Percentiles rank a stretch among this genome's conserved stretches.
phyloP scores from a whole-genome alignment of 2,329 filamentous ascomycete genomes.

The Aspergillus pseudoterreus region DNA sequence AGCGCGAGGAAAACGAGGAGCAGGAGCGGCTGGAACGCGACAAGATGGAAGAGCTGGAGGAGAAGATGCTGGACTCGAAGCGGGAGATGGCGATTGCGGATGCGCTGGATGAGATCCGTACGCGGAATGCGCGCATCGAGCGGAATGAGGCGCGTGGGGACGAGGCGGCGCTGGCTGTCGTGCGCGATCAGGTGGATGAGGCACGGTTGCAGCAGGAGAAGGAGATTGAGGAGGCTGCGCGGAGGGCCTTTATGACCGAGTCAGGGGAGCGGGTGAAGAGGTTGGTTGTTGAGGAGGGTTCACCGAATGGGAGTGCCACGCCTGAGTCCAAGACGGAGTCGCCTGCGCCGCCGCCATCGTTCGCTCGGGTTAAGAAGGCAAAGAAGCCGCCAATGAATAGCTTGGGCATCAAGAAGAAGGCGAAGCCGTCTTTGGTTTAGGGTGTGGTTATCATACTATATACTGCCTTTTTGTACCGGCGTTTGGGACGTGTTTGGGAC shows the following conservation, averaged over 20 bases:
- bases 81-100: slow-evolving; percentile 96
- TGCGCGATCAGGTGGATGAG: slow-evolving; percentile 53
- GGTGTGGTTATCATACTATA: neutral
- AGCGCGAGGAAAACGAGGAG: slow-evolving; percentile 66
- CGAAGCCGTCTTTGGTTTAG: slow-evolving; percentile 55
- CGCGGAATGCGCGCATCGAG: slow-evolving; percentile 83
- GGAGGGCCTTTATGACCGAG: slow-evolving; percentile 68
- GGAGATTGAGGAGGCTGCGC: slow-evolving; percentile 80
- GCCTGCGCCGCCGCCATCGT: slow-evolving; percentile 58
- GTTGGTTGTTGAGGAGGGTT: slow-evolving; percentile 49
- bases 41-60: slow-evolving; percentile 92
- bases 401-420: slow-evolving; percentile 85
- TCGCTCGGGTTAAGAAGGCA: slow-evolving; percentile 74
- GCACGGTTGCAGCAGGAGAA: slow-evolving; percentile 65
- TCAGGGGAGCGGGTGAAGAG: slow-evolving; percentile 53
- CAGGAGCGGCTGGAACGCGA: slow-evolving; percentile 70
- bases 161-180: slow-evolving; percentile 54
- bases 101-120: slow-evolving; percentile 89
- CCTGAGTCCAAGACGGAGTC: slow-evolving; percentile 31
- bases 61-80: slow-evolving; percentile 88
- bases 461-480: slow-evolving; percentile 4
- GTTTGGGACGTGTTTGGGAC: slow-evolving; percentile 6
- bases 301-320: slow-evolving; percentile 19
- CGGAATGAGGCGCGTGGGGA: slow-evolving; percentile 65
- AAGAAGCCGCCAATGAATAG: slow-evolving; percentile 77